A percentile compares a stretch with the other conserved stretches of the same genome.
Evolutionary conservation across 352 stramenopile genomes (phyloP).

Genomic region (Phytophthora syringae): DNA sequence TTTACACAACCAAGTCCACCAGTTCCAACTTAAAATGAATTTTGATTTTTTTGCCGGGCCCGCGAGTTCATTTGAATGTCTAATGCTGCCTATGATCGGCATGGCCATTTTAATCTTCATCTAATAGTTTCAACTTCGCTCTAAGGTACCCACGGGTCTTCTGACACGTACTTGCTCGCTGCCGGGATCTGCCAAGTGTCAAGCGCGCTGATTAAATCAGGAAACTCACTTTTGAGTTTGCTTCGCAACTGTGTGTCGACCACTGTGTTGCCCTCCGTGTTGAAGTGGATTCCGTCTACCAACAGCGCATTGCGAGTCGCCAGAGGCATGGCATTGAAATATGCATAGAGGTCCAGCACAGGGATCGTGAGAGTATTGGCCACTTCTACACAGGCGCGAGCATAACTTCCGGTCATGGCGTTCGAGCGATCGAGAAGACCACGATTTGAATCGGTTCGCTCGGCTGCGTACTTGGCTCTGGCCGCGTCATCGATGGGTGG

Average conservation of each 20-base stretch:
- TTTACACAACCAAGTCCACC: too few relatives aligned
- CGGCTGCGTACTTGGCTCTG: slow-evolving; percentile 20
- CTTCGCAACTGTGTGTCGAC: slow-evolving; percentile 37
- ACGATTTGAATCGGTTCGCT: slow-evolving; percentile 25
- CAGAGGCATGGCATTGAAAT: slow-evolving; percentile 47
- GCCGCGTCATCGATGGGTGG: slow-evolving; percentile 16
- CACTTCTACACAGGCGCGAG: slow-evolving; percentile 40
- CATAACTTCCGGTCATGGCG: slow-evolving; percentile 32
- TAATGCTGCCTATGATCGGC: too few relatives aligned
- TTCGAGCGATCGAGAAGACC: slow-evolving; percentile 20
- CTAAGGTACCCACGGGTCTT: too few relatives aligned
- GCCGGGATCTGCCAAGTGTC: slow-evolving; percentile 17
- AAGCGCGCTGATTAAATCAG: slow-evolving; percentile 6
- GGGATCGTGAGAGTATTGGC: slow-evolving; percentile 24
- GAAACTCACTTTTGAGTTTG: slow-evolving; percentile 29
- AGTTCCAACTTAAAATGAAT: too few relatives aligned
- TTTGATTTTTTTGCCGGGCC: too few relatives aligned
- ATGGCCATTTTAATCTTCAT: too few relatives aligned
- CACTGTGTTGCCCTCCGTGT: slow-evolving; percentile 41
- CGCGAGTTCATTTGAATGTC: too few relatives aligned
- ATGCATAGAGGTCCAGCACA: slow-evolving; percentile 49
- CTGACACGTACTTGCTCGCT: too few relatives aligned
- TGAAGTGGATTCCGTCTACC: slow-evolving; percentile 59
- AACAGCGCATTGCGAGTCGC: slow-evolving; percentile 41
- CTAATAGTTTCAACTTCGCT: too few relatives aligned